These are phyloP conservation scores for Candida easanensis DNA, from an alignment of 805 yeast species.

Conservation along the genomic window DNA sequence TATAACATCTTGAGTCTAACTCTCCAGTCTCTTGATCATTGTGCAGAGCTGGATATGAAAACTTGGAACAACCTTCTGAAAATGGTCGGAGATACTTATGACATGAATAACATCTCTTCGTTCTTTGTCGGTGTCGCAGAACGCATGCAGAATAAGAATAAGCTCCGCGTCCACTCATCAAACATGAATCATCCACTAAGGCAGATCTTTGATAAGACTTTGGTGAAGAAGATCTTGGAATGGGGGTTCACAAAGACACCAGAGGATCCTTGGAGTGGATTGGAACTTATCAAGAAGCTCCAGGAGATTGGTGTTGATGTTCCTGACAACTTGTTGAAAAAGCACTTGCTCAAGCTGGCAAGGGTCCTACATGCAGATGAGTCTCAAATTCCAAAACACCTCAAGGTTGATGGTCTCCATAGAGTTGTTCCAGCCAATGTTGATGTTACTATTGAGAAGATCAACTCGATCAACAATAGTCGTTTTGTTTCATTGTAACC, in stretches of 20 bases:
- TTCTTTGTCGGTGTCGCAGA: conserved; percentile 14
- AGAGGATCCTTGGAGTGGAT: conserved; percentile 25
- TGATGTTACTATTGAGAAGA: conserved; percentile 8
- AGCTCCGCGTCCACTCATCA: conserved; percentile 5
- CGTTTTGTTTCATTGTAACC: neutral
- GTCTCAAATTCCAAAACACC: conserved; percentile 6
- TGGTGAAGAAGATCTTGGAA: conserved; percentile 17
- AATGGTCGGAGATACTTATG: conserved; percentile 10
- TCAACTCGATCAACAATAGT: conserved; percentile 14
- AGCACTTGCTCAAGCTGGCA: conserved; percentile 15
- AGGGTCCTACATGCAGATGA: conserved; percentile 16
- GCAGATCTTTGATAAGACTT: conserved; percentile 17
- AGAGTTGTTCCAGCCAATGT: conserved; percentile 14
- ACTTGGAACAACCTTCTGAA: conserved; percentile 21
- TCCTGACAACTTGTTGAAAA: conserved; percentile 13
- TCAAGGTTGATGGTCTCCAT: neutral
- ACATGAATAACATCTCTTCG: conserved; percentile 12
- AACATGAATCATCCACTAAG: conserved; percentile 19
- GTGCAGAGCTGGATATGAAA: conserved; percentile 5
- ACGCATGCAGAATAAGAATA: conserved; percentile 1
- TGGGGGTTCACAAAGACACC: conserved; percentile 20
- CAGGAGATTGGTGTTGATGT: conserved; percentile 20
- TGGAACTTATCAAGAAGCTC: conserved; percentile 18
- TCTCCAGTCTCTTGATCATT: conserved; percentile 4
- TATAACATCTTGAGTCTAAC: conserved; percentile 4